Conservation (phyloP, 2,329 filamentous ascomycete genomes). For the Metarhizium sp. region DNA sequence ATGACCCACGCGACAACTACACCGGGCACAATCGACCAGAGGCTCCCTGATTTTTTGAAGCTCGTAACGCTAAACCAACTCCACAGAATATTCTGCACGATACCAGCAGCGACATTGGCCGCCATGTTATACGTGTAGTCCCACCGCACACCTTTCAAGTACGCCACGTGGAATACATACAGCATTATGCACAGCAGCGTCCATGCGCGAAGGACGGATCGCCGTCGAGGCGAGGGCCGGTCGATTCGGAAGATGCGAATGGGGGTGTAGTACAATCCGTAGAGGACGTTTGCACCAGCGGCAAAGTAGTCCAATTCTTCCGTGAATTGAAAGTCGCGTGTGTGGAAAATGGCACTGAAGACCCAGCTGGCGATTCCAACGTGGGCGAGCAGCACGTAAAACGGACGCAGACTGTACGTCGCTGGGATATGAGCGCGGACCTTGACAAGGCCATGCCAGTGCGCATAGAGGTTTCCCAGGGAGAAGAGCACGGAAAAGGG, state of each 20-base stretch:
- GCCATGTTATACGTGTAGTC: constrained; percentile 98
- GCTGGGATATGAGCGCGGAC: constrained; percentile 62
- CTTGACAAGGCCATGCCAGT: constrained; percentile 65
- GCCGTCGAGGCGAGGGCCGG: constrained; percentile 31
- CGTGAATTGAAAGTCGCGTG: constrained; percentile 72
- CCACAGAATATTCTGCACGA: constrained; percentile 78
- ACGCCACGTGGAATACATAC: constrained; percentile 70
- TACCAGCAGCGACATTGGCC: constrained; percentile 76
- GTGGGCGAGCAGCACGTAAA: constrained; percentile 72
- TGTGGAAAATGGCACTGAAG: constrained; percentile 88
- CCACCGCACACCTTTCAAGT: constrained; percentile 79
- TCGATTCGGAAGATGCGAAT: constrained; percentile 81
- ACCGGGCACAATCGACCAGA: constrained; percentile 85
- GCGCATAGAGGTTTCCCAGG: constrained; percentile 80
- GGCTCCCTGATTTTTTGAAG: constrained; percentile 60
- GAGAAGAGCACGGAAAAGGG: constrained; percentile 91
- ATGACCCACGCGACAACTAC: constrained; percentile 88
- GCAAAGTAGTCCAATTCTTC: constrained; percentile 97
- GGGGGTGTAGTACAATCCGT: constrained; percentile 78
- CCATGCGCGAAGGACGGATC: constrained; percentile 60
- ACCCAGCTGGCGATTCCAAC: constrained; percentile 77
- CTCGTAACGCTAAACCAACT: constrained; percentile 68
- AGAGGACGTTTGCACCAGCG: constrained; percentile 81
- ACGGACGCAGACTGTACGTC: constrained; percentile 66
- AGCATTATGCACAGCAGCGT: constrained; percentile 60